Evolutionary conservation across 2,329 filamentous ascomycete species (phyloP).

Genomic region (Dactylella cylindrospora): DNA sequence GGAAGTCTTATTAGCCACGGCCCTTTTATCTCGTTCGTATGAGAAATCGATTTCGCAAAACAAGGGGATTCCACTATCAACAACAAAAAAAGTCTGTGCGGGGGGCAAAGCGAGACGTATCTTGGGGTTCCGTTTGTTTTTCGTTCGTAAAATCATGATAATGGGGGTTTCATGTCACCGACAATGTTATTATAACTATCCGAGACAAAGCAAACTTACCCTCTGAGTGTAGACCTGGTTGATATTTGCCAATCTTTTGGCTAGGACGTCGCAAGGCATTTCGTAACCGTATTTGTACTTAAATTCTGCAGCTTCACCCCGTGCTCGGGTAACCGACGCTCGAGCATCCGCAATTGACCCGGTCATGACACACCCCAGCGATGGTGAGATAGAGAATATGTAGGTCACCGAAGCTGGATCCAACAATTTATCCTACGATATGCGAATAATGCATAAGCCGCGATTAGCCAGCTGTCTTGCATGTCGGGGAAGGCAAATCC

Average conservation of each 20-base stretch:
- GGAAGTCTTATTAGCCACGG: conserved; percentile 37
- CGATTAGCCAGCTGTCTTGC: conserved; percentile 42
- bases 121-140: conserved; percentile 2
- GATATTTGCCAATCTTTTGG: conserved; percentile 97
- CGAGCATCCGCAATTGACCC: conserved; percentile 96
- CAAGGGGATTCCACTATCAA: conserved; percentile 10
- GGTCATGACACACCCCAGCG: conserved; percentile 96
- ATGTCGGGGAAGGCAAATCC: conserved; percentile 38
- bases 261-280: conserved; percentile 96
- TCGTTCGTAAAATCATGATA: too few relatives aligned
- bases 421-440: conserved; percentile 88
- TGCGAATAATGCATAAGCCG: conserved; percentile 24
- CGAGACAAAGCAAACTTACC: conserved; percentile 58
- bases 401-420: conserved; percentile 95
- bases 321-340: conserved; percentile 86
- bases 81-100: conserved; percentile 27
- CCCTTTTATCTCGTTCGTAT: conserved; percentile 38
- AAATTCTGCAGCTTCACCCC: conserved; percentile 95
- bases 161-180: too few relatives aligned
- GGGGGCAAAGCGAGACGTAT: conserved; percentile 4
- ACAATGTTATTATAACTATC: too few relatives aligned
- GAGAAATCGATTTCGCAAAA: conserved; percentile 19
- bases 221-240: conserved; percentile 98
- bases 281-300: conserved; percentile 98
- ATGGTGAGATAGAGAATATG: conserved; percentile 94